Evolutionary conservation across 1,139 yeast species (phyloP), one percentile per base, ranked within the genome.

Genomic region (Magnusiomyces sp.): DNA sequence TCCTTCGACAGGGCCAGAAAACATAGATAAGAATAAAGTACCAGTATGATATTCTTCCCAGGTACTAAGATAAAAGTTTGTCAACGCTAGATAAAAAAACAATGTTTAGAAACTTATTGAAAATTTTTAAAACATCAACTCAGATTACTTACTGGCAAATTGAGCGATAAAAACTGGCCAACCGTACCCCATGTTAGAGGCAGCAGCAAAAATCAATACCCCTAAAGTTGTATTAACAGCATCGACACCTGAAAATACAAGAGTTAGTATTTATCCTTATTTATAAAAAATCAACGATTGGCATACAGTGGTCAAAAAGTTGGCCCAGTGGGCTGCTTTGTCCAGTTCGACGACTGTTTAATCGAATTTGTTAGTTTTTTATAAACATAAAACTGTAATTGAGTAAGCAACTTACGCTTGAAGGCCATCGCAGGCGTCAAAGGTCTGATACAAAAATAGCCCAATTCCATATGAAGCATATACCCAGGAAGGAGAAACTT

Each of bases 31-130:
- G 65, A 75, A 90, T 54, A 90, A 72, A 34, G 83, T 83, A 59
- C 89, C 95, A 1, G 97, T 90, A 62, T 89, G 94, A 64, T 79
- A 90, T 63, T 89, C 97, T 69, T 90, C 97, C 97, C 97, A 90
- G 0, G 97, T 90, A 45, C 95, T 83, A 51, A 87, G 68, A 64
- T 89, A 90, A 64, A 90, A 90, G 68, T 90, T 90, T 58, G 61
- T 76, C 47, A 88, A 75, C 6, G 90, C 29, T 23, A 23, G 29
- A 23, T 5, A 7, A 14, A 16, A 36, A n/a, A n/a, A n/a, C n/a
- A 5, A 16, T 36, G 19, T 14, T 16, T 14, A 36, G 39, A 14
- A 5, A 7, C 7, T 14, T n/a, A n/a, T n/a, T n/a, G n/a, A n/a
- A n/a, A n/a, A 17, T 6, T 36, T 16, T 17, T 36, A 16, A 36